Evolutionary conservation across 352 stramenopile species (phyloP).

Genomic region (Globisporangium perplexum): DNA sequence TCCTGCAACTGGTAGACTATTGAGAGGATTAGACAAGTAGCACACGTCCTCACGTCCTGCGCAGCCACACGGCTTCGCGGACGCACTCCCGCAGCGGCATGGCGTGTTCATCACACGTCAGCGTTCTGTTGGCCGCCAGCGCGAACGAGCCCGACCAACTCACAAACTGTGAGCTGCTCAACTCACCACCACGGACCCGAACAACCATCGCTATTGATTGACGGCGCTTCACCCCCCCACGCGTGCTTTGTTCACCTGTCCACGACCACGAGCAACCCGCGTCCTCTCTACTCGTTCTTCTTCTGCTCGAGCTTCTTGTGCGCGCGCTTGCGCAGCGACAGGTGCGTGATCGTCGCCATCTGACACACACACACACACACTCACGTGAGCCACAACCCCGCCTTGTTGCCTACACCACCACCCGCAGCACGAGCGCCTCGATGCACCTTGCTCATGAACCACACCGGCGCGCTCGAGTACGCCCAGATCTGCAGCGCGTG

Average conservation of each 20-base stretch:
- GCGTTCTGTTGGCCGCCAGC: no score
- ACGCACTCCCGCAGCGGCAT: no score
- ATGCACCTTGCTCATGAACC: conserved; percentile 72
- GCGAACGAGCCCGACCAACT: no score
- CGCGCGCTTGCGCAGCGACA: conserved; percentile 78
- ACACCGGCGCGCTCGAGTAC: conserved; percentile 85
- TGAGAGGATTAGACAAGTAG: no score
- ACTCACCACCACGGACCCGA: no score
- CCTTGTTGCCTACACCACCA: conserved; percentile 21
- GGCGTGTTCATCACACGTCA: no score
- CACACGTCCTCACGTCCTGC: no score
- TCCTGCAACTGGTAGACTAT: no score
- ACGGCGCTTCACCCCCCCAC: no score
- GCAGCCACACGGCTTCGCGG: no score
- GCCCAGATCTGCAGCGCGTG: conserved; percentile 96
- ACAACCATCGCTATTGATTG: no score
- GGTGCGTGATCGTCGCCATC: conserved; percentile 67
- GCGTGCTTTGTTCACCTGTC: background rate
- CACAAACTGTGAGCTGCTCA: no score
- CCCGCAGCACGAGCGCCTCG: conserved; percentile 32
- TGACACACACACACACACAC: conserved; percentile 9
- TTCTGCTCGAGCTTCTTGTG: conserved; percentile 86
- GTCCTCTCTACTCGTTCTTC: conserved; percentile 62
- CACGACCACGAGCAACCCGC: background rate
- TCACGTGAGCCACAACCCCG: background rate